Evolutionary conservation across 306 rosid species (phyloP).

Genomic region (Cucumis hystrix): DNA sequence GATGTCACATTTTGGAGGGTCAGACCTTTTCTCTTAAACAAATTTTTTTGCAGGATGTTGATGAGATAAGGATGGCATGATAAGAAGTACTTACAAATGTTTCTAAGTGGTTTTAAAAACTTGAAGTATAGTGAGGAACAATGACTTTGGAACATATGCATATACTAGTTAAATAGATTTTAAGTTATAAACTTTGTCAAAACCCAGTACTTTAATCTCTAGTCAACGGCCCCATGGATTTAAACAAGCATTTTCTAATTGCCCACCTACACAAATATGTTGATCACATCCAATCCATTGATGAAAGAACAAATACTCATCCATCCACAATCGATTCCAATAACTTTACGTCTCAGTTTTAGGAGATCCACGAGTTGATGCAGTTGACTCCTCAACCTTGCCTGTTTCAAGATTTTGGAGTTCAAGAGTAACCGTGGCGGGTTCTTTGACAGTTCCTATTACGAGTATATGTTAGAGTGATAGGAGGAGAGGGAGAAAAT

Average conservation of each 20-base stretch:
- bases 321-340: background rate
- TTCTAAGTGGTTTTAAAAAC: background rate
- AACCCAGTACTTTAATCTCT: background rate
- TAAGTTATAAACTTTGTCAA: background rate
- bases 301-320: background rate
- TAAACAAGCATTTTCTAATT: background rate
- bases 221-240: too few species aligned
- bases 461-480: slow-evolving; percentile 6
- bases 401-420: slow-evolving; percentile 17
- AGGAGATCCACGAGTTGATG: background rate
- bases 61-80: background rate
- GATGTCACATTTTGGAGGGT: slow-evolving; percentile 50
- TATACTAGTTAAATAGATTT: background rate
- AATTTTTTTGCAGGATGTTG: slow-evolving; percentile 45
- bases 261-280: background rate
- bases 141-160: background rate
- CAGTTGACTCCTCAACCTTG: slow-evolving; percentile 29
- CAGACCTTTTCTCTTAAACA: slow-evolving; percentile 30
- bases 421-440: slow-evolving; percentile 21
- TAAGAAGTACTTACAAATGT: background rate
- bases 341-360: slow-evolving; percentile 17
- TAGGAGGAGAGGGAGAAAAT: background rate
- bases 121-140: background rate
- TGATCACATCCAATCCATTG: background rate
- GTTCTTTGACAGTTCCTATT: slow-evolving; percentile 15